Base-by-base conservation (phyloP, 1,139 yeast species). In the Petasospora rhodanensis region DNA sequence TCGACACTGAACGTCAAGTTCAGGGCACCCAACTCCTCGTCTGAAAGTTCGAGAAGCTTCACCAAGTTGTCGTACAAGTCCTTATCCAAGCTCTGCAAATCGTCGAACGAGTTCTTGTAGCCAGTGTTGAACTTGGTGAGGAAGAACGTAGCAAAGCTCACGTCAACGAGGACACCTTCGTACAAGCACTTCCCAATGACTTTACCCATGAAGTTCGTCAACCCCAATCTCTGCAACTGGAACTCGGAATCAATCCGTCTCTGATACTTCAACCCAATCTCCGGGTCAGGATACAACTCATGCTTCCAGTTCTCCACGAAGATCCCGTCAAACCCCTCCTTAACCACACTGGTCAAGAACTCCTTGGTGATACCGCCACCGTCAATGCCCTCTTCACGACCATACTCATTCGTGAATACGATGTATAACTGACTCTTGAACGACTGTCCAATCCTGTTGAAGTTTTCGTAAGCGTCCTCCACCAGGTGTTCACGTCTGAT, bases 361-460 rank as follows among this genome's bases (percentile, higher is more conserved):
- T 91, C 98, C 55, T 91, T 89, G 0, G 97, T 89, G 15, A 91
- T 66, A 2, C 98, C 98, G 9, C 98, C 98, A 5, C 98, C 98
- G 58, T 91, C 98, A 34, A 91, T 81, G 1, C 98, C 98, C 1
- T 64, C 70, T 26, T 66, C 72, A 18, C 72, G 75, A 1, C 94
- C 95, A 56, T 79, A 73, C 39, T 79, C 74, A 51, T 84, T 83
- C 31, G 63, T 64, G 50, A 91, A 87, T 6, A 71, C 68, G 4
- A 91, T 87, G 3, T 73, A 64, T 12, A 89, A 58, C 22, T 66
- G 68, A 16, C 70, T 55, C 49, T 82, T 85, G 55, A 91, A 72
- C 13, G 63, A 62, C 6, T 62, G 55, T 0, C 76, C 74, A 14
- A 64, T 46, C 6, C 59, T 57, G 33, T 67, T 65, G 50, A 79